Percentiles rank a stretch among this genome's conserved stretches.
Conservation (phyloP, 2,329 filamentous ascomycete genomes). For the Ceratocystis colombiana region DNA sequence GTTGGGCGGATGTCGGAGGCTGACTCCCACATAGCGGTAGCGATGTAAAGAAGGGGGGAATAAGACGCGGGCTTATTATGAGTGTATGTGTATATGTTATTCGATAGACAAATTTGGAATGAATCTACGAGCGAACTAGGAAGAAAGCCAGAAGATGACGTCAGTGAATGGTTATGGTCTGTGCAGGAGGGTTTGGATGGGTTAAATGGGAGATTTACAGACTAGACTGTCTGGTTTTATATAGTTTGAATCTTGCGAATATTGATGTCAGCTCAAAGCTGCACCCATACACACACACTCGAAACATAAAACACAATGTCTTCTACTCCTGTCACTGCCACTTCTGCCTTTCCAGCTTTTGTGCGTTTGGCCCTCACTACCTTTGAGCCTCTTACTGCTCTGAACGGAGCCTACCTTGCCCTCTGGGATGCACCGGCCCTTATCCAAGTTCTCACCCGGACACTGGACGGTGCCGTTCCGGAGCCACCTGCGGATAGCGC, state of each 20-base stretch:
- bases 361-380: conserved; percentile 18
- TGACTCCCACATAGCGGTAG: conserved; percentile 1
- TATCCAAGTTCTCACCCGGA: conserved; percentile 20
- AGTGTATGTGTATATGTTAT: conserved; percentile 11
- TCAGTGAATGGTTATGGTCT: neutral
- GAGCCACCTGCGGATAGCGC: neutral
- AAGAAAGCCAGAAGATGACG: neutral
- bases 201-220: neutral
- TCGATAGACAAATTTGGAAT: conserved; percentile 18
- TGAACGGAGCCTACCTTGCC: conserved; percentile 21
- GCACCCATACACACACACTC: neutral
- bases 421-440: conserved; percentile 15
- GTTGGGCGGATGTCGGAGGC: conserved; percentile 27
- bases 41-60: neutral
- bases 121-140: conserved; percentile 6
- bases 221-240: neutral
- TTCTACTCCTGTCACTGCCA: neutral
- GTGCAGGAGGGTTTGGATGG: neutral
- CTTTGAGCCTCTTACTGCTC: conserved; percentile 20
- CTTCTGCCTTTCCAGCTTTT: conserved; percentile 8
- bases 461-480: neutral
- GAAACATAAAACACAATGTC: conserved; percentile 2
- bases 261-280: neutral
- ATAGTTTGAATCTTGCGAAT: neutral
- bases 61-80: neutral